Conservation (phyloP, 2,329 filamentous ascomycete species). For the Colletotrichum cordylinicola region DNA sequence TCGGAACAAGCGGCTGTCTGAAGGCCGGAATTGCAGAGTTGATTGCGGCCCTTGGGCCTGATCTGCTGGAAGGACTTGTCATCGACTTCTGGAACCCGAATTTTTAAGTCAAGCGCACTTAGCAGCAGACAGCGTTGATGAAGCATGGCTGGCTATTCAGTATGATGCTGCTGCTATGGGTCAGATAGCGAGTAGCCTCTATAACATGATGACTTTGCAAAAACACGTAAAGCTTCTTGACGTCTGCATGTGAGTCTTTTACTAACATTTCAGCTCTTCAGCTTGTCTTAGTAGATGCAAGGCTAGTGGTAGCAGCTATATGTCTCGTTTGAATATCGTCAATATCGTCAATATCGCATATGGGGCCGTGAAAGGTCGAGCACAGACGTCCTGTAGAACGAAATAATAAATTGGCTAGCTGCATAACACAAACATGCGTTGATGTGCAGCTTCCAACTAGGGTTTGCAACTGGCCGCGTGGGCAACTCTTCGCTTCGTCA, state of each 20-base stretch:
- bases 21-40: conserved; percentile 72
- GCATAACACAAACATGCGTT: neutral
- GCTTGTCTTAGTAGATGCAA: neutral
- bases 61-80: conserved; percentile 61
- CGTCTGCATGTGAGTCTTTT: neutral
- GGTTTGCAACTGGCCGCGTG: neutral
- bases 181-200: neutral
- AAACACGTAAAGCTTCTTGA: neutral
- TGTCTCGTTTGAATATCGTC: neutral
- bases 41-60: conserved; percentile 68
- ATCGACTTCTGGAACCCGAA: conserved; percentile 55
- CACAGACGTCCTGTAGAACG: neutral
- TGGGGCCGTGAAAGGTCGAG: neutral
- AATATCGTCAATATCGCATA: neutral
- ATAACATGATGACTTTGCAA: neutral
- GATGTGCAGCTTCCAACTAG: neutral
- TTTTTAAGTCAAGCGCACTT: neutral
- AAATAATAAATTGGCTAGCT: neutral
- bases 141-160: neutral
- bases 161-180: neutral
- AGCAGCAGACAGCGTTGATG: neutral
- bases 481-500: neutral
- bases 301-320: neutral
- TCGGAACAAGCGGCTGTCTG: conserved; percentile 51
- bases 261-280: neutral